phyloP scores from a whole-genome alignment of 495 filamentous ascomycete genomes.

The Aspergillus ellipticus region DNA sequence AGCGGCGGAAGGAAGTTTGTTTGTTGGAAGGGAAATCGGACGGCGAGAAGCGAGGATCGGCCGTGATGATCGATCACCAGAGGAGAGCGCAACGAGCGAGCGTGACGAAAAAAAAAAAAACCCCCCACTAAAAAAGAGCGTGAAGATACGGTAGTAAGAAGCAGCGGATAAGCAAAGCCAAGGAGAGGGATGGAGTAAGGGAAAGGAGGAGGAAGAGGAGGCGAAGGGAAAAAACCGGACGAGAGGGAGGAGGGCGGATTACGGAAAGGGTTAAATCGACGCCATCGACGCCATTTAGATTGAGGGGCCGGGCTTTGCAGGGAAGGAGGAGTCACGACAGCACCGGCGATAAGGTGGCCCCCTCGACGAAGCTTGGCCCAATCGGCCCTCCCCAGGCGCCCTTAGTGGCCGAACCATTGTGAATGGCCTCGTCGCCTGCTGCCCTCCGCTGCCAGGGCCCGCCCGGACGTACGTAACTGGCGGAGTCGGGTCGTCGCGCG shows the following conservation, averaged over 20 bases:
- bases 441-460: not conserved
- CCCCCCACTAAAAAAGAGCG: not conserved
- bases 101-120: no score
- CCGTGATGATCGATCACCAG: not conserved
- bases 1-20: not conserved
- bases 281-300: not conserved
- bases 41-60: not conserved
- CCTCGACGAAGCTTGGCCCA: not conserved
- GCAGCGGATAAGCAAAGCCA: no score
- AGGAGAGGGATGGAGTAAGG: not conserved
- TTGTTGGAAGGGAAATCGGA: not conserved
- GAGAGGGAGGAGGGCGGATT: no score
- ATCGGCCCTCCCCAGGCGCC: not conserved
- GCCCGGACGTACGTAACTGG: not conserved
- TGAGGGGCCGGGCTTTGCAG: no score
- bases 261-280: not conserved
- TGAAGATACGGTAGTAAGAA: no score
- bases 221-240: not conserved
- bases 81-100: not conserved
- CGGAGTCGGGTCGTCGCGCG: no score
- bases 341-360: not conserved
- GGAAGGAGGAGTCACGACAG: no score
- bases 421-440: not conserved
- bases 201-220: not conserved
- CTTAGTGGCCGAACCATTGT: not conserved